Evolutionary conservation across 192 early-diverging fungal genomes (phyloP), one percentile per base, ranked within the genome.

Genomic region (Rhizophagus prolifer): DNA sequence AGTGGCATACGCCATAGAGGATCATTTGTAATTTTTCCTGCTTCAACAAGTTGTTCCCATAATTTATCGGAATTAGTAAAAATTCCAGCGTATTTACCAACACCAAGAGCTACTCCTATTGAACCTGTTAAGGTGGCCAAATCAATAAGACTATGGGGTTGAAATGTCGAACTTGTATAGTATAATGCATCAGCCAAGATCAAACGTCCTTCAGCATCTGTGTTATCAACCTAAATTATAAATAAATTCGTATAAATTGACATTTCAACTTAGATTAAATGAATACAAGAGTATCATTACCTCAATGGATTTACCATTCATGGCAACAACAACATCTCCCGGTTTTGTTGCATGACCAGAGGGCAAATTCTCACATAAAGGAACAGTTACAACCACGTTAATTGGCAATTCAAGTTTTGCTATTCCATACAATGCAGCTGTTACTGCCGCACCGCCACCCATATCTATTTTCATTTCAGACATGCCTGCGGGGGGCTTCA

Each of bases 301-400:
- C 78, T 98, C 96, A 74, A 98, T 94, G 0, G 95, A 92, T 74
- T 91, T 89, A 10, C 96, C 96, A 23, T 95, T 94, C 82, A 92
- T 91, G 58, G 95, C 94, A 31, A 86, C 88, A 58, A 97, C 90
- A 21, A 98, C 92, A 86, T 98, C 96, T 10, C 96, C 96, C 0
- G 96, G 96, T 79, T 98, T 98, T 54, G 85, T 92, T 3, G 97
- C 94, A 13, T 72, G 70, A 36, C 95, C 94, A 23, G 86, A 90
- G 58, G 94, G 91, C 91, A 98, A 91, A 85, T 98, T 98, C 80
- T 98, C 97, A 74, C 94, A 95, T 76, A 98, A 81, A n/a, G 96
- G 96, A 61, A 94, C 93, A 14, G 85, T 87, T 21, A 90, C 91
- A 9, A 92, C 91, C 7, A 95, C 87, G 80, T 98, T 97, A 73